Conservation (phyloP, 176 grass and related monocot genomes). For the Musa acuminata region DNA sequence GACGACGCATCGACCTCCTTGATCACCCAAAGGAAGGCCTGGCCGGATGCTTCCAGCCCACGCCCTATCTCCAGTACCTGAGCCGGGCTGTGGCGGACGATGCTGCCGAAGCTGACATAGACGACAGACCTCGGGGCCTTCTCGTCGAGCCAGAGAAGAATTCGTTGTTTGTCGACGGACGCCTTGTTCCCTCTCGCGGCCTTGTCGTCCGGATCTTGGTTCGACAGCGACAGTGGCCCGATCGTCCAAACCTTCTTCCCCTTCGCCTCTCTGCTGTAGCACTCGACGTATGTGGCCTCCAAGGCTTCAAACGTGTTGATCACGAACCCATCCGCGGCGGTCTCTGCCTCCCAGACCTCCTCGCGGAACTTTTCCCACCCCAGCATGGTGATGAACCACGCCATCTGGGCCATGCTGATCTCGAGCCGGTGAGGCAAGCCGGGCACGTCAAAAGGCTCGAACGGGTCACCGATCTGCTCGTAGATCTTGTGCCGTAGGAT, state of each 20-base stretch:
- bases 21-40: conserved; percentile 7
- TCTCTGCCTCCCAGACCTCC: conserved; percentile 24
- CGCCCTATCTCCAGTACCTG: background rate
- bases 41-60: background rate
- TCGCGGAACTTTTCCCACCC: background rate
- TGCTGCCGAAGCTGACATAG: conserved; percentile 3
- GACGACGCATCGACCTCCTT: background rate
- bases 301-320: conserved; percentile 55
- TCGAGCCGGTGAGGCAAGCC: conserved; percentile 27
- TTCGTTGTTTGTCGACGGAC: background rate
- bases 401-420: conserved; percentile 27
- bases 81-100: background rate
- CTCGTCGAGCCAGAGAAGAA: background rate
- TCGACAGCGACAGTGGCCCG: background rate
- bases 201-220: background rate
- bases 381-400: conserved; percentile 9
- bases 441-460: background rate
- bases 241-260: conserved; percentile 43
- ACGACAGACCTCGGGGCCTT: background rate
- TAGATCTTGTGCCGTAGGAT: background rate
- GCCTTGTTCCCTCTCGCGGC: background rate
- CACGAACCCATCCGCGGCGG: conserved; percentile 39
- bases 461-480: background rate
- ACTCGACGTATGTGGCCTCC: conserved; percentile 20
- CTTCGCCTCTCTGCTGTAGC: conserved; percentile 18